phyloP scores from a whole-genome alignment of 176 grass and related monocot species.

The Elaeis guineensis region DNA sequence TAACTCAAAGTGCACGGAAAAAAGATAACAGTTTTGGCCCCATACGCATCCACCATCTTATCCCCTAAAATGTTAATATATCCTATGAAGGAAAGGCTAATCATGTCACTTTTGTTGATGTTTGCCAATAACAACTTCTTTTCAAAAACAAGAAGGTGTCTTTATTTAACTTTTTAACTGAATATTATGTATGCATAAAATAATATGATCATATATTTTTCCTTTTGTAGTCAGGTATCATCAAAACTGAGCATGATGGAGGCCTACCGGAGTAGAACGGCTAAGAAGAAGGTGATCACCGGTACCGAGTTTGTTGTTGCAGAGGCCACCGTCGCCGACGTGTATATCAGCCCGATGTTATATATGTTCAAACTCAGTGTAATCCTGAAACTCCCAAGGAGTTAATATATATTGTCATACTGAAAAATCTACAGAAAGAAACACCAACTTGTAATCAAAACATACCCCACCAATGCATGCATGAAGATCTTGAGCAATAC shows the following conservation, averaged over 20 bases:
- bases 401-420: background rate
- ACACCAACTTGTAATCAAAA: background rate
- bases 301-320: conserved; percentile 36
- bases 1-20: too few relatives aligned
- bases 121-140: too few relatives aligned
- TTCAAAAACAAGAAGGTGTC: too few relatives aligned
- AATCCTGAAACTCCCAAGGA: conserved; percentile 15
- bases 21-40: too few relatives aligned
- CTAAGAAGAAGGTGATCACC: conserved; percentile 57
- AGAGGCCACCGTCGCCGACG: conserved; percentile 36
- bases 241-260: conserved; percentile 18
- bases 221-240: too few relatives aligned
- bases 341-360: conserved; percentile 47
- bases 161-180: too few relatives aligned
- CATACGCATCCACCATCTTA: too few relatives aligned
- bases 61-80: too few relatives aligned
- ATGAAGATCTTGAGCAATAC: conserved; percentile 68
- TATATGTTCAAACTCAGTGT: conserved; percentile 16
- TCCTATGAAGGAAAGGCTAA: too few relatives aligned
- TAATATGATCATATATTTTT: too few relatives aligned
- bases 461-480: conserved; percentile 45
- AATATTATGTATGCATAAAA: too few relatives aligned
- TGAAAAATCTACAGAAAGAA: conserved; percentile 1
- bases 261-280: conserved; percentile 43
- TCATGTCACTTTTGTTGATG: too few relatives aligned